phyloP scores from a whole-genome alignment of 805 yeast species.

The Starmerella bombicola region DNA sequence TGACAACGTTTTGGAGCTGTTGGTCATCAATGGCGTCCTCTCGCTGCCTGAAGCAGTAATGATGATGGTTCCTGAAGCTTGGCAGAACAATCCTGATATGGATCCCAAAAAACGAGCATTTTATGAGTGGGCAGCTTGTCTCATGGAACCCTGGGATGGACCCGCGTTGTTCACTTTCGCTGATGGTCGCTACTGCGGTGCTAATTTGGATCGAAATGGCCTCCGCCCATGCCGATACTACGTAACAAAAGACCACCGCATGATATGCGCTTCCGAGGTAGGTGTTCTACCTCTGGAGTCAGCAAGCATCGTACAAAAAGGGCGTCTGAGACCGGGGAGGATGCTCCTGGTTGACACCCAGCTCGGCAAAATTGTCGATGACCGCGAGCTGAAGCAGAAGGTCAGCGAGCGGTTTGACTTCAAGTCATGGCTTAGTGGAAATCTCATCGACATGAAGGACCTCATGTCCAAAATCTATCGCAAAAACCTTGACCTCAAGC shows the following conservation, averaged over 20 bases:
- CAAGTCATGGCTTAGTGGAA: conserved; percentile 84
- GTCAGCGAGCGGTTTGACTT: conserved; percentile 80
- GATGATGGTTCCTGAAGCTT: conserved; percentile 95
- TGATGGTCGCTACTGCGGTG: conserved; percentile 97
- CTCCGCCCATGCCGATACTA: conserved; percentile 97
- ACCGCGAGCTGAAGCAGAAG: conserved; percentile 66
- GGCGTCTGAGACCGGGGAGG: conserved; percentile 90
- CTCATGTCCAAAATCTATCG: conserved; percentile 46
- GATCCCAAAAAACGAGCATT: conserved; percentile 88
- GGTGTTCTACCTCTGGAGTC: conserved; percentile 90
- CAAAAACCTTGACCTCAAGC: conserved; percentile 27
- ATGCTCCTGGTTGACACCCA: conserved; percentile 90
- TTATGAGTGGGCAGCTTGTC: conserved; percentile 97
- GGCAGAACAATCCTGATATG: conserved; percentile 79
- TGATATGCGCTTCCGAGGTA: conserved; percentile 96
- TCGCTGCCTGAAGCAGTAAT: conserved; percentile 94
- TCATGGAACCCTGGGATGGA: conserved; percentile 99
- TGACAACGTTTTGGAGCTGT: conserved; percentile 85
- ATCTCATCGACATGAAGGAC: conserved; percentile 73
- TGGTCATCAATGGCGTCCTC: conserved; percentile 81
- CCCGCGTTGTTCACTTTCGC: conserved; percentile 95
- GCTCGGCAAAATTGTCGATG: conserved; percentile 87
- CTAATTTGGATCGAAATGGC: conserved; percentile 93
- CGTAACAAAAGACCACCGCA: conserved; percentile 84
- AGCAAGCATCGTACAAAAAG: conserved; percentile 71